Percentiles rank a stretch among this genome's conserved stretches.
phyloP scores from a whole-genome alignment of 805 yeast genomes.

The Isabelozyma gotoi region DNA sequence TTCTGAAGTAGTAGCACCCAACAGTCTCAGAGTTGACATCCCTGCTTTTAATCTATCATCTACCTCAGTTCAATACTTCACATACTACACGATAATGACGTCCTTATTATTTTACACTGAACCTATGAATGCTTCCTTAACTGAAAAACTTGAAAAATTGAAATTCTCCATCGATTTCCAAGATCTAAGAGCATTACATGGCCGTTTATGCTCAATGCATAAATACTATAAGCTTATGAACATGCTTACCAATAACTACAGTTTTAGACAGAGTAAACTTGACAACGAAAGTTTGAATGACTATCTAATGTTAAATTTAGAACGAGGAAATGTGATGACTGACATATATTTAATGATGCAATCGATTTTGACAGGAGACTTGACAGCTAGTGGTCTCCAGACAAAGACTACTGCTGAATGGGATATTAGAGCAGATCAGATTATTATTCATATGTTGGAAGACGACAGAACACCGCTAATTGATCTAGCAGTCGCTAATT shows the following conservation, averaged over 20 bases:
- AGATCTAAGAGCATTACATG: conserved; percentile 51
- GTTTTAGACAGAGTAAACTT: conserved; percentile 47
- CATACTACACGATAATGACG: conserved; percentile 60
- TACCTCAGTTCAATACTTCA: conserved; percentile 71
- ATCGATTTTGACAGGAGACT: conserved; percentile 36
- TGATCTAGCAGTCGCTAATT: conserved; percentile 36
- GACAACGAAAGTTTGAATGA: conserved; percentile 51
- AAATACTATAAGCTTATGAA: conserved; percentile 41
- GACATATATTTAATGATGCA: conserved; percentile 37
- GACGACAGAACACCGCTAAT: conserved; percentile 40
- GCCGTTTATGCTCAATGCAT: conserved; percentile 51
- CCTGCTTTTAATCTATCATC: conserved; percentile 68
- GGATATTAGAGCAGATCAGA: conserved; percentile 39
- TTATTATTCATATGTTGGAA: conserved; percentile 39
- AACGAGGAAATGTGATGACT: conserved; percentile 30
- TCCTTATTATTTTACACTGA: conserved; percentile 72
- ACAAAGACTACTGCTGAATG: conserved; percentile 28
- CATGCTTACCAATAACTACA: conserved; percentile 45
- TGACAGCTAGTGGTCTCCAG: conserved; percentile 13
- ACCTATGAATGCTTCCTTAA: conserved; percentile 59
- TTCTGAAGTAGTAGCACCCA: conserved; percentile 8
- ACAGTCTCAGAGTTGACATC: conserved; percentile 59
- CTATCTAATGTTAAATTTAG: conserved; percentile 32
- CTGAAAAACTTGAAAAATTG: conserved; percentile 63
- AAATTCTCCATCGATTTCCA: conserved; percentile 69